Conservation (phyloP, 176 grass and related monocot genomes). For the Paspalum notatum region DNA sequence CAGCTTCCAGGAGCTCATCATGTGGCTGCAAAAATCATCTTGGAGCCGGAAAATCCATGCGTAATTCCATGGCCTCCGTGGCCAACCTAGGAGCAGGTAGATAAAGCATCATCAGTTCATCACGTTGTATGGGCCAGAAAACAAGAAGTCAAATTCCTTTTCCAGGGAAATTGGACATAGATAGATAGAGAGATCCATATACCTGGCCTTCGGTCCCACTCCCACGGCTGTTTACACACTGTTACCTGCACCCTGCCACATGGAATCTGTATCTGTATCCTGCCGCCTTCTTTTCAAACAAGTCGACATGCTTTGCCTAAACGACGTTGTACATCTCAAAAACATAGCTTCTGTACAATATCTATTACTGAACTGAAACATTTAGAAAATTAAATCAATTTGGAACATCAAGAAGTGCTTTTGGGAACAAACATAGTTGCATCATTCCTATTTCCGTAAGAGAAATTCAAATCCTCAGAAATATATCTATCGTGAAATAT, state of each 20-base stretch:
- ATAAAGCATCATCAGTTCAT: conserved; percentile 18
- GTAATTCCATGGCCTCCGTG: conserved; percentile 30
- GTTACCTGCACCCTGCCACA: background rate
- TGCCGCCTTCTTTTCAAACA: background rate
- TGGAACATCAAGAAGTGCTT: background rate
- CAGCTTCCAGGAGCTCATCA: background rate
- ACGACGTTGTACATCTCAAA: background rate
- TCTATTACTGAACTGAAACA: too few species aligned
- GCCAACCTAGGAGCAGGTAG: conserved; percentile 27
- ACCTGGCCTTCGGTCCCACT: background rate
- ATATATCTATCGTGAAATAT: too few species aligned
- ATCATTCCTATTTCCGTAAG: background rate
- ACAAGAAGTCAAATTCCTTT: conserved; percentile 40
- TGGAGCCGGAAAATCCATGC: conserved; percentile 1
- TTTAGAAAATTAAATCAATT: background rate
- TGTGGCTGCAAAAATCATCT: conserved; percentile 19
- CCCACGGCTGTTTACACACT: background rate
- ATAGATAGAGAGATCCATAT: conserved; percentile 21
- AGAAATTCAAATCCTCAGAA: too few species aligned
- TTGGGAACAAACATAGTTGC: background rate
- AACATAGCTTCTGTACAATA: background rate
- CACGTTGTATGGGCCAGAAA: background rate
- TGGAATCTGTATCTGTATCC: background rate
- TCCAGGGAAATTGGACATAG: conserved; percentile 42
- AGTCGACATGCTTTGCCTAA: background rate